These are phyloP conservation scores for Sphaceloma murrayae DNA, from an alignment of 2,329 filamentous ascomycete species.

Conservation along the genomic window DNA sequence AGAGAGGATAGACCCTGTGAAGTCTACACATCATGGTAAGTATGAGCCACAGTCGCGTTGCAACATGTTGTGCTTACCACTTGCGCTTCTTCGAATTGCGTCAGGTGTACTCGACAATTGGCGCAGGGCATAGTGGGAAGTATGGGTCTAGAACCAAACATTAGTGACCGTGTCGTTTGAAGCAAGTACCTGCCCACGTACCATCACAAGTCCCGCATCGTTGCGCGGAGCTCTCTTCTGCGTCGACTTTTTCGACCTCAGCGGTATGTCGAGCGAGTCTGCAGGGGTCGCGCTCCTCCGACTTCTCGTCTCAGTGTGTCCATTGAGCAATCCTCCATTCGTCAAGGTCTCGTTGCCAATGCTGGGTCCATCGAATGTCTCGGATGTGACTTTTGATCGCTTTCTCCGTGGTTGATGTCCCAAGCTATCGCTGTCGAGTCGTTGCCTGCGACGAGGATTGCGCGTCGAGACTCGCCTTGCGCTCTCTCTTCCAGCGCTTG, in stretches of 20 bases:
- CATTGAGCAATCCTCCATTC: conserved; percentile 26
- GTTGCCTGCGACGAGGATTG: conserved; percentile 34
- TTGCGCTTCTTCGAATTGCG: conserved; percentile 18
- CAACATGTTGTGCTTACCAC: conserved; percentile 5
- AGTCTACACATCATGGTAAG: conserved; percentile 26
- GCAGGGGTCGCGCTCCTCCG: conserved; percentile 17
- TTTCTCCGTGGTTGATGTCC: conserved; percentile 32
- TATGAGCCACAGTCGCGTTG: conserved; percentile 1
- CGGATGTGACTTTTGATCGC: conserved; percentile 34
- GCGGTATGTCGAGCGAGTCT: conserved; percentile 30
- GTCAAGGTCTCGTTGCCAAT: conserved; percentile 23
- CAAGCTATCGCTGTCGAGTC: conserved; percentile 32
- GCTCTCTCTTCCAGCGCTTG: conserved; percentile 18
- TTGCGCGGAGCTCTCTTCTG: conserved; percentile 24
- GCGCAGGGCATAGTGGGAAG: conserved; percentile 73
- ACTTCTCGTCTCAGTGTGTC: conserved; percentile 17
- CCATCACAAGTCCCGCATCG: conserved; percentile 27
- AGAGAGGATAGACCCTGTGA: conserved; percentile 42
- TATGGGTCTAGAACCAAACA: conserved; percentile 54
- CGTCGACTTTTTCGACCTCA: conserved; percentile 30
- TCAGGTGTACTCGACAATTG: conserved; percentile 69
- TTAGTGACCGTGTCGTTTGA: neutral
- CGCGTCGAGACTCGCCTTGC: conserved; percentile 30
- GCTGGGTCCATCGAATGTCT: conserved; percentile 24
- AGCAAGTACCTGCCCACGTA: conserved; percentile 3